These are phyloP conservation scores for Rosa lucieae DNA, from an alignment of 306 rosid genomes.

Conservation along the genomic window DNA sequence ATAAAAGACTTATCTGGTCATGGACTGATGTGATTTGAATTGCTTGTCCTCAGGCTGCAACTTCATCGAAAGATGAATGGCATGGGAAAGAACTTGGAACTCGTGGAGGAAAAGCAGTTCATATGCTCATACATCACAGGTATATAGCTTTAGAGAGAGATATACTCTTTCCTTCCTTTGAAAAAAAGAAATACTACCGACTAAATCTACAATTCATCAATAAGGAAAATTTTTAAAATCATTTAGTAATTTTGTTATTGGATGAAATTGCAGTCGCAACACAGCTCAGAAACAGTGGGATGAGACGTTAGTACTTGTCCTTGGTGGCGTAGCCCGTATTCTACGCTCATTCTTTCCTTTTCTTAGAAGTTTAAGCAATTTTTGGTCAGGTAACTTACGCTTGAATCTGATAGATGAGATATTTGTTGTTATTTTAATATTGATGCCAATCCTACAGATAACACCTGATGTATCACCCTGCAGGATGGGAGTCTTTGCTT, in stretches of 20 bases:
- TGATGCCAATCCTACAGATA: slow-evolving; percentile 21
- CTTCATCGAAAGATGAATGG: slow-evolving; percentile 97
- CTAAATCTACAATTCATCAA: neutral
- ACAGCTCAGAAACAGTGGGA: slow-evolving; percentile 99
- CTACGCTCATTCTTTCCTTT: slow-evolving; percentile 87
- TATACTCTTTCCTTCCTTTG: neutral
- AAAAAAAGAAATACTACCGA: neutral
- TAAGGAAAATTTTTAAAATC: neutral
- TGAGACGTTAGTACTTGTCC: slow-evolving; percentile 89
- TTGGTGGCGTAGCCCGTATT: slow-evolving; percentile 91
- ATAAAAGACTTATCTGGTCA: slow-evolving; percentile 18
- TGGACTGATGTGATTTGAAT: slow-evolving; percentile 17
- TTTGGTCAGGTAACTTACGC: slow-evolving; percentile 77
- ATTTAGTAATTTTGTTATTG: slow-evolving; percentile 20
- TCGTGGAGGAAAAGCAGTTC: slow-evolving; percentile 97
- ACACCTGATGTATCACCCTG: slow-evolving; percentile 26
- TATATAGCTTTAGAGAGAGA: slow-evolving; percentile 30
- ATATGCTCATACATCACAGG: slow-evolving; percentile 99
- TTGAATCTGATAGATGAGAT: slow-evolving; percentile 20
- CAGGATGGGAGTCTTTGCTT: slow-evolving; percentile 96
- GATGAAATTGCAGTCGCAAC: slow-evolving; percentile 78
- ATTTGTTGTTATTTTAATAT: slow-evolving; percentile 22
- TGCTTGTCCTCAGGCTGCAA: slow-evolving; percentile 70
- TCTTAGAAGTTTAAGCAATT: slow-evolving; percentile 69
- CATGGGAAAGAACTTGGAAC: slow-evolving; percentile 99